These are phyloP conservation scores for Vanderwaltozyma verrucispora DNA, from an alignment of 805 yeast genomes.

Conservation along the genomic window DNA sequence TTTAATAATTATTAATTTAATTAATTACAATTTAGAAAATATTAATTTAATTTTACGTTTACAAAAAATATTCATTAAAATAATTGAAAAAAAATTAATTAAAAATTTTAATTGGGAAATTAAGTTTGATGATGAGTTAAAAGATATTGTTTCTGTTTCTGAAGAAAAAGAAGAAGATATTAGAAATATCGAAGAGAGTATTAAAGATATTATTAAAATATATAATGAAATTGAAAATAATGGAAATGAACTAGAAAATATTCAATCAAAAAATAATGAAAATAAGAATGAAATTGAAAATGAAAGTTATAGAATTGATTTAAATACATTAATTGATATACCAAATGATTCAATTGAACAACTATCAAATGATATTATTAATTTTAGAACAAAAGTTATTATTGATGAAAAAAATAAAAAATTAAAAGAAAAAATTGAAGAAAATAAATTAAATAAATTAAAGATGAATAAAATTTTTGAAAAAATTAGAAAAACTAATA, in stretches of 20 bases:
- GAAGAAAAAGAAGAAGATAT: background rate
- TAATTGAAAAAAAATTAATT: background rate
- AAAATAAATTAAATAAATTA: slow-evolving; percentile 16
- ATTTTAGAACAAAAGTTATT: slow-evolving; percentile 46
- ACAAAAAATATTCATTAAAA: background rate
- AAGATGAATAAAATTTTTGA: slow-evolving; percentile 23
- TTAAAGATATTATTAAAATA: background rate
- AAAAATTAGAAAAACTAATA: slow-evolving; percentile 14
- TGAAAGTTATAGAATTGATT: slow-evolving; percentile 19
- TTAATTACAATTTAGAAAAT: background rate
- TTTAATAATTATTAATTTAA: too few species aligned
- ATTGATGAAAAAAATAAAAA: slow-evolving; percentile 42
- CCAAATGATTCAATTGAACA: slow-evolving; percentile 22
- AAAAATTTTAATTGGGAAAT: slow-evolving; percentile 4
- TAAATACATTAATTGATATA: slow-evolving; percentile 22
- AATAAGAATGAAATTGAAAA: background rate
- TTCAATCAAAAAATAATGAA: background rate
- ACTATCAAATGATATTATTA: slow-evolving; percentile 37
- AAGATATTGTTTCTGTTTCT: background rate
- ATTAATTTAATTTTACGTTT: background rate
- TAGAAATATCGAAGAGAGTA: background rate
- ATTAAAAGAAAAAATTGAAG: slow-evolving; percentile 31
- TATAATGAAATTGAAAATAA: background rate
- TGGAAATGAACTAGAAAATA: background rate
- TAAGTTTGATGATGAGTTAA: slow-evolving; percentile 3